Conservation (phyloP, 306 rosid species). For the Acacia crassicarpa region DNA sequence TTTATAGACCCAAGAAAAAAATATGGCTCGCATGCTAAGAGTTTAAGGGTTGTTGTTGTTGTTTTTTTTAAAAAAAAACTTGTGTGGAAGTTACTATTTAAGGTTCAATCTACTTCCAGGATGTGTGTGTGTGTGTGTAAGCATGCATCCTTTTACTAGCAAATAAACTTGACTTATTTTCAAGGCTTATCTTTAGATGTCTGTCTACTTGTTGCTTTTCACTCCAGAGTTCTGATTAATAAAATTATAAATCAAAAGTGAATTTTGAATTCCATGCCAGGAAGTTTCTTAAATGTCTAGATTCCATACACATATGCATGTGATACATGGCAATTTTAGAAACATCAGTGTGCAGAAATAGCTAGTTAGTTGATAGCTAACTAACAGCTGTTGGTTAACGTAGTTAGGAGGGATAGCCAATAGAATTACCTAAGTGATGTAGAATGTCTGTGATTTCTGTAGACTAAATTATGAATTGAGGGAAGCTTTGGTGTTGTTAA, state of each 20-base stretch:
- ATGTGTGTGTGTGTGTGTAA: not conserved
- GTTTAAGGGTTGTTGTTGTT: no score
- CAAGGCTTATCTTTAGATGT: not conserved
- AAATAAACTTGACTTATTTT: constrained; percentile 8
- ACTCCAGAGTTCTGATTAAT: not conserved
- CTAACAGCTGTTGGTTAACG: not conserved
- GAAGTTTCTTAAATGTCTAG: not conserved
- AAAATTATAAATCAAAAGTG: not conserved
- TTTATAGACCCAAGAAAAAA: not conserved
- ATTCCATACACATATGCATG: not conserved
- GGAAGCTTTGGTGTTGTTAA: not conserved
- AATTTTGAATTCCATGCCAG: not conserved
- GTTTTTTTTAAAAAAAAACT: no score
- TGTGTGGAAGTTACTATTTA: not conserved
- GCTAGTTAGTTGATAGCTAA: not conserved
- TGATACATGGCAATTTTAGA: not conserved
- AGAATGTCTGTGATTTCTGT: not conserved
- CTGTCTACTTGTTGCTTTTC: not conserved
- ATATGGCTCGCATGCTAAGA: constrained; percentile 1
- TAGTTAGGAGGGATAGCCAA: not conserved
- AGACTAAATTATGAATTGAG: not conserved
- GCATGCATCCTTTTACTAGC: not conserved
- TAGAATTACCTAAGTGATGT: not conserved
- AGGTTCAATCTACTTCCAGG: constrained; percentile 9
- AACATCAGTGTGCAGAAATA: not conserved